phyloP scores from a whole-genome alignment of 331 rosid genomes.

The Cydonia oblonga region DNA sequence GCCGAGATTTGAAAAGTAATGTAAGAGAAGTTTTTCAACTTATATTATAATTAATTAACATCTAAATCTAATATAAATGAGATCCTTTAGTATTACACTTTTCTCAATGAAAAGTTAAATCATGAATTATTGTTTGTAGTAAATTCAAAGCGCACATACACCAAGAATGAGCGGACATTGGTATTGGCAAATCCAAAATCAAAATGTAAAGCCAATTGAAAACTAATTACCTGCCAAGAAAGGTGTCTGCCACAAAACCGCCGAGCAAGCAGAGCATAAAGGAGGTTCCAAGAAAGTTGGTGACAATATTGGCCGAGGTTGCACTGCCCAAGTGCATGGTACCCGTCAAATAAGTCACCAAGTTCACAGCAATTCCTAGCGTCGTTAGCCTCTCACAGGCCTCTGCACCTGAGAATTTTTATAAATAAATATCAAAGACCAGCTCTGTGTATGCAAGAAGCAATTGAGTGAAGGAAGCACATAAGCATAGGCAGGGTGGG shows the following conservation, averaged over 20 bases:
- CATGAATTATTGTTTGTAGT: not conserved
- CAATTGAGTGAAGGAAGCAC: not conserved
- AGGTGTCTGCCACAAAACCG: constrained; percentile 87
- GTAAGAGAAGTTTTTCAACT: not conserved
- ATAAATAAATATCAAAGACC: too few relatives aligned
- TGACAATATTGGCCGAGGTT: constrained; percentile 70
- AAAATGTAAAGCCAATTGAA: not conserved
- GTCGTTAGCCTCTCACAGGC: constrained; percentile 77
- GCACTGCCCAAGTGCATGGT: constrained; percentile 95
- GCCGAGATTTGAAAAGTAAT: not conserved
- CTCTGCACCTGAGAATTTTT: constrained; percentile 47
- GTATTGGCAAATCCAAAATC: not conserved
- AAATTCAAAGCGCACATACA: not conserved
- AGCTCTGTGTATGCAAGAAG: too few relatives aligned
- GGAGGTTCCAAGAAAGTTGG: constrained; percentile 81
- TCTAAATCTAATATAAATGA: not conserved
- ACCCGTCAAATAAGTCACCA: constrained; percentile 70
- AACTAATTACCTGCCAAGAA: constrained; percentile 55
- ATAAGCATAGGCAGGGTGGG: not conserved
- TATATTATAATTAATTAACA: not conserved
- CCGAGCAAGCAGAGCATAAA: constrained; percentile 88
- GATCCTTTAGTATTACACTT: not conserved
- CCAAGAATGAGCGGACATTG: not conserved
- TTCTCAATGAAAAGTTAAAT: not conserved
- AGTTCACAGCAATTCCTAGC: constrained; percentile 73